phyloP scores from a whole-genome alignment of 768 basidiomycete genomes.

The Boletus fagicola region DNA sequence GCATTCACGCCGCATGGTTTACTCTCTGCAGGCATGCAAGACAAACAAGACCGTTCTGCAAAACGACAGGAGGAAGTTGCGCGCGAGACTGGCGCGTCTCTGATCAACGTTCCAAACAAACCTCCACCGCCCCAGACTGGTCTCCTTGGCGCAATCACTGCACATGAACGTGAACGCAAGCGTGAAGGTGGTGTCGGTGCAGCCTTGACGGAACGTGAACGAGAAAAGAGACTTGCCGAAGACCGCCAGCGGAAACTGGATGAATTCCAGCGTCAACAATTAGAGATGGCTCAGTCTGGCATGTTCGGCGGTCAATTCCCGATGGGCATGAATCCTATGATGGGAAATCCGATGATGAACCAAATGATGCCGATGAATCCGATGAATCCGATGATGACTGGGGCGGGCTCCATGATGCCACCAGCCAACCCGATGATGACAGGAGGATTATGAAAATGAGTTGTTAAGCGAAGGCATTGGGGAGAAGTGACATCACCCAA shows the following conservation, averaged over 20 bases:
- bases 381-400: conserved; percentile 58
- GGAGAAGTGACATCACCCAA: too few species aligned
- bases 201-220: conserved; percentile 90
- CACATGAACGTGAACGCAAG: conserved; percentile 91
- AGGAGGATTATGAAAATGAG: too few species aligned
- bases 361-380: conserved; percentile 50
- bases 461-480: too few species aligned
- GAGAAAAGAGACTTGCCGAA: conserved; percentile 89
- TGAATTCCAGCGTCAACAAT: conserved; percentile 82
- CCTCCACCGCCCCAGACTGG: conserved; percentile 95
- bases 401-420: conserved; percentile 52
- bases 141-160: conserved; percentile 92
- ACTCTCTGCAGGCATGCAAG: conserved; percentile 91
- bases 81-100: conserved; percentile 83
- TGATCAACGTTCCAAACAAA: conserved; percentile 95
- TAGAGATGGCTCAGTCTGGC: conserved; percentile 86
- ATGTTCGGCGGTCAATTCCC: conserved; percentile 57
- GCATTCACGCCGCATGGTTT: conserved; percentile 94
- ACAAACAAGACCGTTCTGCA: conserved; percentile 93
- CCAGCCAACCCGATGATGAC: too few species aligned
- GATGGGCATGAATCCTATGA: conserved; percentile 64
- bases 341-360: conserved; percentile 61
- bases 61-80: conserved; percentile 94
- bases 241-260: conserved; percentile 92
- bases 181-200: conserved; percentile 95